Percentiles rank a stretch among this genome's conserved stretches.
Conservation (phyloP, 257 asterid genomes). For the Solanum ossicruentum region DNA sequence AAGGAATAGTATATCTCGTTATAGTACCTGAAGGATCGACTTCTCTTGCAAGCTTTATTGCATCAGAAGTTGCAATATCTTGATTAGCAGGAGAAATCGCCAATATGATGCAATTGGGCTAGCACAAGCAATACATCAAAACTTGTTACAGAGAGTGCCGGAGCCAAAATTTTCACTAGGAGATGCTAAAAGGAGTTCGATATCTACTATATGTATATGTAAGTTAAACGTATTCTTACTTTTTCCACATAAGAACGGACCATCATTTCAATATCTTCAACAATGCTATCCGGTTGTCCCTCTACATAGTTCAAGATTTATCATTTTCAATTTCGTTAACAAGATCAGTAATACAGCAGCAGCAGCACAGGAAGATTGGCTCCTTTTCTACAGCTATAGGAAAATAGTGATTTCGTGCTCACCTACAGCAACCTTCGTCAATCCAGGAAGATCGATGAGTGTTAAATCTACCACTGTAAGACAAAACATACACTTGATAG, state of each 20-base stretch:
- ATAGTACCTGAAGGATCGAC: slow-evolving; percentile 80
- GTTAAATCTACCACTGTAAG: slow-evolving; percentile 85
- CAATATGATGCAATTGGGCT: slow-evolving; percentile 93
- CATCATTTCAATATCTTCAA: slow-evolving; percentile 92
- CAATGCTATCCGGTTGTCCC: slow-evolving; percentile 86
- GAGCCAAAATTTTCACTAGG: neutral
- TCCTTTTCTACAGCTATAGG: slow-evolving; percentile 1
- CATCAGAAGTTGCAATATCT: slow-evolving; percentile 98
- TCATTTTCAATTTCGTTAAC: neutral
- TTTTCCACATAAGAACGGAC: slow-evolving; percentile 95
- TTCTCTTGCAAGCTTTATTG: slow-evolving; percentile 94
- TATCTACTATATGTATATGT: neutral
- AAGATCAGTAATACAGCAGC: neutral
- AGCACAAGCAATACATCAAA: neutral
- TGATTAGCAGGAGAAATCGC: slow-evolving; percentile 99
- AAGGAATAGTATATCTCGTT: neutral
- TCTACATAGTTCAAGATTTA: slow-evolving; percentile 36
- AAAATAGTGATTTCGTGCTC: slow-evolving; percentile 23
- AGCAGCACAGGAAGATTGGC: neutral
- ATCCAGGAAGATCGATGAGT: slow-evolving; percentile 94
- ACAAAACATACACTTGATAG: slow-evolving; percentile 3
- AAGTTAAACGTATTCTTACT: slow-evolving; percentile 23
- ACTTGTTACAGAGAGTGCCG: neutral
- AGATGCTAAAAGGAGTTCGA: no score
- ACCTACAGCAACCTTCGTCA: slow-evolving; percentile 98